These are phyloP conservation scores for Raphanus hybrid DNA, from an alignment of 441 rosid species.

Conservation along the genomic window DNA sequence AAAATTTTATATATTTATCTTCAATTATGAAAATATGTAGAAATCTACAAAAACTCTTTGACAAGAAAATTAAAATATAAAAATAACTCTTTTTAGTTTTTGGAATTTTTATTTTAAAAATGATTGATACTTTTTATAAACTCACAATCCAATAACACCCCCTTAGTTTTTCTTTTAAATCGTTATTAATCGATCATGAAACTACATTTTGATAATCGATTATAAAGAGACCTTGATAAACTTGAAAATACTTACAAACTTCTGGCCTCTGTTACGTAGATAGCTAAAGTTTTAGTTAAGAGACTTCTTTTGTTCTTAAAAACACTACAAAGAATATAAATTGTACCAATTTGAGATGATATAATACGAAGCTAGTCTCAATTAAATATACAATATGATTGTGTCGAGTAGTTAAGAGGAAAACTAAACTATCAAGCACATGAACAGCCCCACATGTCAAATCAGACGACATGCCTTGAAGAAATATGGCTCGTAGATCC, in stretches of 20 bases:
- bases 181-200: too few relatives aligned
- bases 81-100: neutral
- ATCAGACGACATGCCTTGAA: slow-evolving; percentile 36
- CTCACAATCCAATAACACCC: neutral
- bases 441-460: slow-evolving; percentile 44
- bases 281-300: neutral
- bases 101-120: neutral
- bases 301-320: neutral
- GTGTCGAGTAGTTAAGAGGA: slow-evolving; percentile 35
- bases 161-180: too few relatives aligned
- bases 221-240: neutral
- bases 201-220: too few relatives aligned
- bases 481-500: slow-evolving; percentile 38
- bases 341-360: neutral
- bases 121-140: too few relatives aligned
- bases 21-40: neutral
- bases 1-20: too few relatives aligned
- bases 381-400: slow-evolving; percentile 38
- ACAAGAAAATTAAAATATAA: too few relatives aligned
- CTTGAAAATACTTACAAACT: neutral
- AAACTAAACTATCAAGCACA: slow-evolving; percentile 38
- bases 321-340: slow-evolving; percentile 2
- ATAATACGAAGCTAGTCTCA: slow-evolving; percentile 22
- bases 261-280: neutral
- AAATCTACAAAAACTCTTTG: neutral